phyloP scores from a whole-genome alignment of 2,329 filamentous ascomycete species.

The Fusarium sp. region DNA sequence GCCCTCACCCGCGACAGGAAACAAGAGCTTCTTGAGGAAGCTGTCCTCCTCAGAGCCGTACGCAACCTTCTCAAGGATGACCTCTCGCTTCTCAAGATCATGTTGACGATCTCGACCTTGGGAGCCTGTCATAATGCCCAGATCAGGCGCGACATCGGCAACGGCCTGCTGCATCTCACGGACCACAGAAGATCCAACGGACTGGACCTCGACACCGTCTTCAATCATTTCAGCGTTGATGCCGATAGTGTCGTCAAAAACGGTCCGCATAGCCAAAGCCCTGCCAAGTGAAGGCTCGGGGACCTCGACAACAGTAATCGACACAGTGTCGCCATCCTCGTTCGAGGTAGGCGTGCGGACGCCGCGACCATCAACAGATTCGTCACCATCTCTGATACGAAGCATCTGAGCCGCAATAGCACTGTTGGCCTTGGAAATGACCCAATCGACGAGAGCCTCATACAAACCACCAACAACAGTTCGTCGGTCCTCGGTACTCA shows the following conservation, averaged over 20 bases:
- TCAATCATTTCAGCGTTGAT: slow-evolving; percentile 99
- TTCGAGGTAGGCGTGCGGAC: slow-evolving; percentile 74
- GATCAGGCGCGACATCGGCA: slow-evolving; percentile 79
- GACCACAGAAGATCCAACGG: slow-evolving; percentile 83
- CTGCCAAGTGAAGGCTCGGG: slow-evolving; percentile 85
- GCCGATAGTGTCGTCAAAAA: slow-evolving; percentile 92
- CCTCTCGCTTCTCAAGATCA: slow-evolving; percentile 84
- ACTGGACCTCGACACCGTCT: slow-evolving; percentile 83
- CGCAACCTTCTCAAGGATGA: slow-evolving; percentile 86
- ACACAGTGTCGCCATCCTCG: slow-evolving; percentile 87
- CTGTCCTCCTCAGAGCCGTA: slow-evolving; percentile 84
- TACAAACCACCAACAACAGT: slow-evolving; percentile 89
- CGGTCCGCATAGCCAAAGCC: slow-evolving; percentile 86
- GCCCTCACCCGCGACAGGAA: slow-evolving; percentile 82
- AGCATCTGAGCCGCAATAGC: slow-evolving; percentile 83
- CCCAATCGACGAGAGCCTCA: slow-evolving; percentile 94
- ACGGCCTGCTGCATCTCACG: slow-evolving; percentile 90
- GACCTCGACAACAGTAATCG: slow-evolving; percentile 88
- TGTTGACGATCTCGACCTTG: slow-evolving; percentile 80
- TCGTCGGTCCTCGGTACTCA: slow-evolving; percentile 85
- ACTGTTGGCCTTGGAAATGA: slow-evolving; percentile 88
- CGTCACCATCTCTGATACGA: slow-evolving; percentile 73
- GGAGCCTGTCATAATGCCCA: slow-evolving; percentile 79
- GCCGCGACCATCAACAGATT: slow-evolving; percentile 74
- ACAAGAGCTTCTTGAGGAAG: slow-evolving; percentile 85